phyloP scores from a whole-genome alignment of 2,329 filamentous ascomycete species.

The Ceratocystis eucalypticola region DNA sequence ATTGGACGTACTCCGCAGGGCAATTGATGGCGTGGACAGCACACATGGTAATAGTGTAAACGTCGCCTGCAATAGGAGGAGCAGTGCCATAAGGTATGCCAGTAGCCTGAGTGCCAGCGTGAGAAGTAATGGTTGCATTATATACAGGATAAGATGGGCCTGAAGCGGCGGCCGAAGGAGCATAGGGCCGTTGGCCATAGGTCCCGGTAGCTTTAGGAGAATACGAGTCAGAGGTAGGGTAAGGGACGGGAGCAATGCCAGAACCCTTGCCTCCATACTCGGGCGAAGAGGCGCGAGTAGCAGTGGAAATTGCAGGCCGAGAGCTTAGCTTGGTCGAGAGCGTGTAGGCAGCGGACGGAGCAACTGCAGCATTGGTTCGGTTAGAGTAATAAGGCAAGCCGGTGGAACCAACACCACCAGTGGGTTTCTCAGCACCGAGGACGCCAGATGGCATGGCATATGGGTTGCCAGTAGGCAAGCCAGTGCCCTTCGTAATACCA shows the following conservation, averaged over 20 bases:
- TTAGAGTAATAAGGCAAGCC: background rate
- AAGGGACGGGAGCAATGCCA: background rate
- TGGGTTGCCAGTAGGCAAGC: background rate
- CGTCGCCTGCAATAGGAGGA: constrained; percentile 20
- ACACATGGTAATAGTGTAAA: constrained; percentile 28
- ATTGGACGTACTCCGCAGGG: constrained; percentile 28
- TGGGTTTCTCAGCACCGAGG: background rate
- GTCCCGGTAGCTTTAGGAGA: constrained; percentile 1
- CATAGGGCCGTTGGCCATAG: background rate
- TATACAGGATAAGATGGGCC: background rate
- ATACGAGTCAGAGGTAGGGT: background rate
- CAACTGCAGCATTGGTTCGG: background rate
- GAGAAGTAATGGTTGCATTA: background rate
- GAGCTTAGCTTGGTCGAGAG: background rate
- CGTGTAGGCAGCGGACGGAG: background rate
- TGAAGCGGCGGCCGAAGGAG: background rate
- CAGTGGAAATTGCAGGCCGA: background rate
- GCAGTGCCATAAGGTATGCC: constrained; percentile 11
- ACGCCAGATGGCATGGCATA: background rate
- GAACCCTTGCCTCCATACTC: background rate
- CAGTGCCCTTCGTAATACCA: background rate
- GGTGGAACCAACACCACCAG: background rate
- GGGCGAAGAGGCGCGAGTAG: background rate
- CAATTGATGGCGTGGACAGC: constrained; percentile 30
- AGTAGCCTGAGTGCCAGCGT: constrained; percentile 15